Evolutionary conservation across 495 filamentous ascomycete genomes (phyloP), one percentile per base, ranked within the genome.

Genomic region (Bacidia gigantensis): DNA sequence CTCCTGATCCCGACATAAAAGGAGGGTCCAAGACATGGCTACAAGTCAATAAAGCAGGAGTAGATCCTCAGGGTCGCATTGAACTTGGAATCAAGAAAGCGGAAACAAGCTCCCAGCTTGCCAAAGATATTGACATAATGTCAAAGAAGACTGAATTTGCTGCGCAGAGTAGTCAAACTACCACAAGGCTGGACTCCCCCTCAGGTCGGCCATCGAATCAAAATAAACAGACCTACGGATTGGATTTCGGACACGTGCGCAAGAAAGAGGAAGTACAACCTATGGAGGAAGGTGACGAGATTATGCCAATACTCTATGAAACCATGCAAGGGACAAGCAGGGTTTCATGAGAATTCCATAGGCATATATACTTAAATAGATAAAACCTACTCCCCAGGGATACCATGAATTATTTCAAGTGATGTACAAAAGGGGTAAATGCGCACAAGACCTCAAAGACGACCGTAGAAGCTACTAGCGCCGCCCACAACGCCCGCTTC

Each of bases 21-120:
- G 86, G 85, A 53, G 87, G 86, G 46, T 66, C 68, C 26, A 89
- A 86, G 65, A 62, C 81, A 24, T 82, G 74, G 69, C 77, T 83
- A 32, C 70, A 75, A 38, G 73, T 81, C 21, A 63, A 61, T 47
- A 64, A 61, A 18, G 84, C 82, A 12, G 67, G 59, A 20, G 64
- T 89, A 24, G 72, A 81, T 60, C 69, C 82, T 1, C 64, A 71
- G 18, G 86, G 85, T 29, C 69, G 71, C 49, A 70, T 88, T 29
- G 56, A 62, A 12, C 60, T 88, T 51, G 57, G 59, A 2, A 70
- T 79, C 12, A 59, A 60, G 26, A 68, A 72, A 14, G 69, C 77
- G 1, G 64, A 69, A 26, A 24, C 58, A 14, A 67, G 68, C 42
- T 63, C 72, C 10, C 67, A 72, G 52, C 64, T 74, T 14, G 79